Evolutionary conservation across 2,329 filamentous ascomycete species (phyloP), one percentile per base, ranked within the genome.

Genomic region (Neonectria neomacrospora): DNA sequence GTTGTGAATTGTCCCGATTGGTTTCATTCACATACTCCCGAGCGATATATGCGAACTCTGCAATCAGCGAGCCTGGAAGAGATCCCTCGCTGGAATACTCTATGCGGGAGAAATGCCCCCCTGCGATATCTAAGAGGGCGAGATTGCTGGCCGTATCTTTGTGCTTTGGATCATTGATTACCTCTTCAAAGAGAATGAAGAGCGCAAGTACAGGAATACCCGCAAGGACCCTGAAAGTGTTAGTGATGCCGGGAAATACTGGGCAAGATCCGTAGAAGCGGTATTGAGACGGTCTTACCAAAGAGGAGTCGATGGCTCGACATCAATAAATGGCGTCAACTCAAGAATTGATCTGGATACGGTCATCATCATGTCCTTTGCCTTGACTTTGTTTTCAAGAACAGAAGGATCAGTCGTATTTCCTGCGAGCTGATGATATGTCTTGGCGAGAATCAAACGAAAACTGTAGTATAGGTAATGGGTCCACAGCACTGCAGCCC

Each of bases 391-490:
- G 7, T 53, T 26, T 32, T 52, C 48, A 3, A 45, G n/a, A 9
- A 56, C 20, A 12, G 20, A 20, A 12, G 18, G 9, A 23, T 39
- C 20, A 16, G 52, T 54, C 6, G 26, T 20, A 16, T 53, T 54
- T 8, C 47, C 22, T 2, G 63, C 39, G 12, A 65, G 47, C 11
- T 65, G 69, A 3, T 70, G 48, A 11, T 64, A 64, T 2, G 63
- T 65, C 2, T 66, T 56, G 0, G 63, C 30, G 0, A 71, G 54
- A 14, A 71, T 61, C 3, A 71, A 58, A 1, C 56, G 65, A 2
- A 71, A 58, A 6, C 69, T 66, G 30, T 67, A 63, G 39, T 71
- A 71, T 3, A 71, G 65, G 22, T 65, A 68, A 11, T 68, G 67
- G 0, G 69, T 50, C 65, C 68, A 71, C 0, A 71, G 62, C 1